Base-by-base conservation (phyloP, 345 rosid species). In the Lepidium aucheri region DNA sequence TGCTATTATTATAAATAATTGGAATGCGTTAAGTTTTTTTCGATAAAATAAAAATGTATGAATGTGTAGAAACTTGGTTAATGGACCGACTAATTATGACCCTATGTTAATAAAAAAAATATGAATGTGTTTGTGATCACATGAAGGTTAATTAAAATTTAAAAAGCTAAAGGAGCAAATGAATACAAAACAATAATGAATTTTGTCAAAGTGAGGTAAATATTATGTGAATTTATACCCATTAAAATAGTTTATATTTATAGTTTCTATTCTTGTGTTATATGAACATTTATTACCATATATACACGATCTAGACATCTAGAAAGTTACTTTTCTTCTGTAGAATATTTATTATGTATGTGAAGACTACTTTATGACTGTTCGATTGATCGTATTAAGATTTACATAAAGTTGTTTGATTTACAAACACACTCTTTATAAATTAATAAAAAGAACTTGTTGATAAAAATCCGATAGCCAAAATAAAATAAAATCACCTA, bases 401-500 rank as follows among this genome's bases (percentile, higher is more conserved):
- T 39, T 38, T 49, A 60, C 61, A 34, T 34, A 7, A 33, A 60
- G 24, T 15, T 34, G 28, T 42, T 30, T 43, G 38, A 70, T 53
- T 26, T 44, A 61, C 49, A 70, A 35, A 26, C 54, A 53, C 20
- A 60, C 20, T 34, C 53, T 22, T 17, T 50, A 1, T 17, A 52
- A 1, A 47, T n/a, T n/a, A n/a, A n/a, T n/a, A 28, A 7, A 65
- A 41, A 65, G 6, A 40, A 28, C 5, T 15, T 45, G 24, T 41
- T 42, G 18, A 51, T 69, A 69, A 30, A 68, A 59, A 16, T 50
- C 28, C 1, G 53, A 32, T 69, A 42, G 32, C 53, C 74, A 42
- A 69, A 51, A 69, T 34, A 8, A 69, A 51, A 70, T 61, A 33
- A 53, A 70, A 44, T 53, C 33, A 53, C 39, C 74, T 61, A 43